Base-by-base conservation (phyloP, 2,329 filamentous ascomycete species). In the Paracoccidioides lutzii region DNA sequence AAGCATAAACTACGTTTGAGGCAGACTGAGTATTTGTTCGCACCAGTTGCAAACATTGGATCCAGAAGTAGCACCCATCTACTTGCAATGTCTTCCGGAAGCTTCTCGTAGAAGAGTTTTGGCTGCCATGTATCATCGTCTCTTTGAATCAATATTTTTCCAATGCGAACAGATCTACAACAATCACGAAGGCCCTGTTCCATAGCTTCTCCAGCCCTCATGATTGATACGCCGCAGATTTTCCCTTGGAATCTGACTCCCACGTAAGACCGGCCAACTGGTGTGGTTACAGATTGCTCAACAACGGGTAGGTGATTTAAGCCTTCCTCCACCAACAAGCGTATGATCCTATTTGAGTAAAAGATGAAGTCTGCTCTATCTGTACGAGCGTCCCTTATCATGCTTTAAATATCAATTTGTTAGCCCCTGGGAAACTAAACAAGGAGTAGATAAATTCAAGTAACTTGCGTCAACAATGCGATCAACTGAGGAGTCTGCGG, bases 41-140 rank as follows among this genome's bases (percentile, higher is more conserved):
- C 73, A 90, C 89, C 90, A 63, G 93, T 98, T 57, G 93, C 93
- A 73, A 98, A 90, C 93, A 98, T 98, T n/a, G 93, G 93, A 69
- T 98, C 93, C 48, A 98, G 75, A 46, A 98, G 77, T 58, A 98
- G 76, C 40, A 96, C 91, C 90, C 93, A 98, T 70, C 93, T 79
- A 55, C 91, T 81, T 30, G 87, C 82, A 70, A 98, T 96, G 69
- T 98, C 93, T 67, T 89, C 85, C 5, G 93, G 93, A 41, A 98
- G 80, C 76, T 98, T 98, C 66, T 97, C 91, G 73, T 97, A 98
- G 73, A 97, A 98, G 9, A 98, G 79, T 71, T 90, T 93, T 10
- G 93, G 93, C 75, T 85, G 81, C 54, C 85, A 81, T 0, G 93
- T 97, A 74, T 97, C 93, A 73, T 98, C 93, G 64, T 98, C 93